Percentiles rank a stretch among this genome's conserved stretches.
Conservation (phyloP, 257 asterid genomes). For the Lithospermum erythrorhizon region DNA sequence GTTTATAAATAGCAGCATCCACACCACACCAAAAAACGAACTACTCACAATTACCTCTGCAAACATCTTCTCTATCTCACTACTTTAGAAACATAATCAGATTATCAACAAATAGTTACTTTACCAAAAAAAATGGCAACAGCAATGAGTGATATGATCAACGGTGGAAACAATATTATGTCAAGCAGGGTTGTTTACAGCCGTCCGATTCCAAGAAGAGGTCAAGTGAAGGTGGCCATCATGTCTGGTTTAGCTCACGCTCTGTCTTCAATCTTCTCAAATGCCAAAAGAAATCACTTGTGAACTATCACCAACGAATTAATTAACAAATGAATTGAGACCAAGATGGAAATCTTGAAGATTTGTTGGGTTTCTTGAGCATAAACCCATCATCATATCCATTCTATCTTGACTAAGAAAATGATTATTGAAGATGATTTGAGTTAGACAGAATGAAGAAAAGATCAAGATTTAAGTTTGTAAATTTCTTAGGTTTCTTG, state of each 20-base stretch:
- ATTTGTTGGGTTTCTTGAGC: too few relatives aligned
- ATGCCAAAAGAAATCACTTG: slow-evolving; percentile 6
- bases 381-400: too few relatives aligned
- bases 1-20: too few relatives aligned
- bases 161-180: slow-evolving; percentile 16
- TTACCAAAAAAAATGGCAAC: not conserved
- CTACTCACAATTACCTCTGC: too few relatives aligned
- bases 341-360: too few relatives aligned
- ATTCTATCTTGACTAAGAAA: too few relatives aligned
- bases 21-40: too few relatives aligned
- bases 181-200: slow-evolving; percentile 28
- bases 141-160: slow-evolving; percentile 3
- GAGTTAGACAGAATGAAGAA: not conserved
- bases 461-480: too few relatives aligned
- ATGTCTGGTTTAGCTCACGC: slow-evolving; percentile 51
- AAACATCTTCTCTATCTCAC: too few relatives aligned
- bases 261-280: slow-evolving; percentile 30
- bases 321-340: too few relatives aligned
- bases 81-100: too few relatives aligned
- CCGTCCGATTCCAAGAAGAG: slow-evolving; percentile 56
- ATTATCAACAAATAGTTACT: not conserved
- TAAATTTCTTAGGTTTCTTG: too few relatives aligned
- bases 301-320: not conserved
- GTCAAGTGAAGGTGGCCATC: slow-evolving; percentile 61
- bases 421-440: not conserved